Evolutionary conservation across 306 rosid species (phyloP), one percentile per base, ranked within the genome.

Genomic region (Datisca glomerata): DNA sequence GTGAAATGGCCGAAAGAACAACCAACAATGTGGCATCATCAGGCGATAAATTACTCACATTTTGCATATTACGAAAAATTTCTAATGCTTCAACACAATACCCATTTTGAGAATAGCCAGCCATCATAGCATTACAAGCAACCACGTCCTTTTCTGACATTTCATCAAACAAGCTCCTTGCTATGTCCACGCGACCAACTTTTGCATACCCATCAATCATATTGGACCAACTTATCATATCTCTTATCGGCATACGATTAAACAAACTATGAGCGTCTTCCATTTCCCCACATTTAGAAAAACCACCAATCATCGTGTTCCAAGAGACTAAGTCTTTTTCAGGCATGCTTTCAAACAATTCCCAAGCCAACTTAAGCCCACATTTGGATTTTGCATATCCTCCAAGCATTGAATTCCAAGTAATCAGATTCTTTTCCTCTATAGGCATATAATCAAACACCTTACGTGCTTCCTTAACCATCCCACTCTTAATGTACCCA

Each of bases 231-330:
- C 91, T 75, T 7, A 83, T 41, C 29, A 54, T 35, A 67, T 83
- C 94, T 38, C 67, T 70, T 28, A 43, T 43, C 0, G 75, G 75
- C 81, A 83, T 75, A 47, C 38, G 46, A 35, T 61, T 35, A 28
- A 83, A 78, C 64, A 83, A 61, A 5, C 0, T 12, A 9, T 18
- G 60, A 2, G 89, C 91, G 61, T 64, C 72, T 44, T 72, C 79
- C 63, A 83, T 55, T 42, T 45, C 57, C 34, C 79, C 91, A 21
- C 57, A 38, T 58, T 78, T 83, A 40, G 66, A 71, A 61, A 61
- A 83, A 23, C 85, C 91, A 49, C 64, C 78, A 49, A 83, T 69
- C 65, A 83, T 56, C 4, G 75, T 72, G 71, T 83, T 83, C 94
- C 94, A 82, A 11, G 94, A 75, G 53, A 78, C 63, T 74, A 72